phyloP scores from a whole-genome alignment of 1,284 basidiomycete species.

The Schizophyllum amplum region DNA sequence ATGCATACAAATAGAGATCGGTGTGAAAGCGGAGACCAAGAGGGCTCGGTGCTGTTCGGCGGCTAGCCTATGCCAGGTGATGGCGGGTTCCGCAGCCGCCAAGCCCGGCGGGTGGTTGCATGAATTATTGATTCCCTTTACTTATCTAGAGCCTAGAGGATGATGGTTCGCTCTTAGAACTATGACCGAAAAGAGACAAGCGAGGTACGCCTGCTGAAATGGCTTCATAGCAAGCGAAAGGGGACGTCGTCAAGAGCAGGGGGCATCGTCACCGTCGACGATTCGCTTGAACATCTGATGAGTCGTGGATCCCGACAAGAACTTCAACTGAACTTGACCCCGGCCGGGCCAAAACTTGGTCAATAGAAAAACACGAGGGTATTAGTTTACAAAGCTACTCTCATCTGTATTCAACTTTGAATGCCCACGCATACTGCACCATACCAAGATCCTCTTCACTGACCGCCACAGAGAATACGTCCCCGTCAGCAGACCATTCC shows the following conservation, averaged over 20 bases:
- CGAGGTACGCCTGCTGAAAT: too few species aligned
- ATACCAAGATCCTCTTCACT: background rate
- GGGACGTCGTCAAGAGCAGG: background rate
- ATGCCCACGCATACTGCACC: constrained; percentile 12
- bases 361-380: too few species aligned
- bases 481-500: background rate
- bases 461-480: background rate
- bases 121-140: too few species aligned
- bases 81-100: background rate
- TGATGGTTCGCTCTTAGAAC: too few species aligned
- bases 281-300: background rate
- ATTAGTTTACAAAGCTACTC: background rate
- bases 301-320: too few species aligned
- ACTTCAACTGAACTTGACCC: too few species aligned
- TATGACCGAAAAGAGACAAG: too few species aligned
- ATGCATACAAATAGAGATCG: background rate
- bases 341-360: too few species aligned
- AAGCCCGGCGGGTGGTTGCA: too few species aligned
- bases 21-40: background rate
- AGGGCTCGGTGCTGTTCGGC: background rate
- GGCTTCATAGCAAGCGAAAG: too few species aligned
- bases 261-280: background rate
- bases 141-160: too few species aligned
- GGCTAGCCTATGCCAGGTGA: background rate
- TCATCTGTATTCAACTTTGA: constrained; percentile 9